Evolutionary conservation across 2,329 filamentous ascomycete species (phyloP), one percentile per base, ranked within the genome.

Genomic region (Xylaria arbuscula): DNA sequence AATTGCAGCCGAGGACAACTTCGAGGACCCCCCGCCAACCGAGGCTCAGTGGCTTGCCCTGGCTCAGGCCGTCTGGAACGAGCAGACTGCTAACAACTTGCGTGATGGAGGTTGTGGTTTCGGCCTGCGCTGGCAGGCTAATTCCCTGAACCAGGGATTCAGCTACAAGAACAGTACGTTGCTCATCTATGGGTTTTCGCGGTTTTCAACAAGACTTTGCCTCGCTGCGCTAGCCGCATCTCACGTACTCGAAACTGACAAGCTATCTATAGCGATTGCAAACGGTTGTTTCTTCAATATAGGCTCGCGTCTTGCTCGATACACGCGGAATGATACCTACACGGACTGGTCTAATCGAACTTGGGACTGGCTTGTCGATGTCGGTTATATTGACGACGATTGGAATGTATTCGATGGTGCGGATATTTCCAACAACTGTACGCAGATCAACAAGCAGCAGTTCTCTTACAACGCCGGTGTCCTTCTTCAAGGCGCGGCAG

Each of bases 41-140:
- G 70, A 84, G 58, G 84, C 87, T 0, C 83, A 85, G 53, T 92
- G 90, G 89, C 81, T 91, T n/a, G 84, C 85, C 32, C 83, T 92
- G 61, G 88, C 87, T 1, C 87, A 89, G 72, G 88, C 86, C 2
- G 88, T 90, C 0, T 92, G 90, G 77, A 88, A 90, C 74, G 86
- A 85, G 4, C 88, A 91, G 74, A 85, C 84, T 1, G 74, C 76
- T 10, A 74, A 78, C 9, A 83, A 86, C 42, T 83, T 88, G 24
- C 89, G 87, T 84, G 86, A 91, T 72, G 72, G 77, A 0, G 83
- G 83, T 0, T 92, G 90, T 75, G 82, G 81, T 55, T 89, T 89
- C 62, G 90, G 90, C 4, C 75, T 92, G 70, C 84, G 86, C 70
- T 92, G 90, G 90, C 90, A 92, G 79, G 87, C 91, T 59, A 89